Evolutionary conservation across 2,329 filamentous ascomycete species (phyloP), one percentile per base, ranked within the genome.

Genomic region (Talaromyces piceae): DNA sequence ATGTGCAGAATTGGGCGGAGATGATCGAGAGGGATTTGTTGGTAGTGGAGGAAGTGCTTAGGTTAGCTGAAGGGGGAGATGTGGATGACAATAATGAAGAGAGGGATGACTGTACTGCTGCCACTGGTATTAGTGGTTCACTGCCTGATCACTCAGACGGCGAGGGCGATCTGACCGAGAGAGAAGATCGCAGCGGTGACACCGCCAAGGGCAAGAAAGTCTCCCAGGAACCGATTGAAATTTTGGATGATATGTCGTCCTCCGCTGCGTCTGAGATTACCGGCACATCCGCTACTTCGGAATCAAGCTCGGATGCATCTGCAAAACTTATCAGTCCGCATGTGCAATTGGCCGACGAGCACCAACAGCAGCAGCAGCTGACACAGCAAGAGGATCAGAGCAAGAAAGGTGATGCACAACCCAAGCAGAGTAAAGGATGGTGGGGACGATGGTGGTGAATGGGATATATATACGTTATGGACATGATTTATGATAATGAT

Each of bases 1-100:
- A 83, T 58, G 71, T 83, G 53, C 80, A 83, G 70, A 82, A 82
- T 59, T 83, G 80, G 79, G 78, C 80, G 18, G 80, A 83, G 70
- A 71, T 82, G 70, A 73, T 84, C 60, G 81, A 76, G 61, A 59
- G 70, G 55, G 73, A 75, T 63, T 57, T 76, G 46, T 59, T 70
- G 55, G 62, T 70, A 53, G 57, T 73, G 18, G 72, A 74, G 62
- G 70, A 73, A 58, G 66, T 67, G 54, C 57, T 72, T 53, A 61
- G 63, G 55, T 53, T 64, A 52, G 69, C 64, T 28, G 58, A 59
- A 16, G 49, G 50, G 53, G 55, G 25, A n/a, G 41, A 45, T 47
- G 54, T 39, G 4, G 39, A 18, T 2, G 28, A 41, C 39, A 46
- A 50, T 30, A 43, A 25, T 6, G 31, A 13, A 13, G 28, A 13